Conservation (phyloP, 78 protist genomes). For the Trichosphaerium sp. region DNA sequence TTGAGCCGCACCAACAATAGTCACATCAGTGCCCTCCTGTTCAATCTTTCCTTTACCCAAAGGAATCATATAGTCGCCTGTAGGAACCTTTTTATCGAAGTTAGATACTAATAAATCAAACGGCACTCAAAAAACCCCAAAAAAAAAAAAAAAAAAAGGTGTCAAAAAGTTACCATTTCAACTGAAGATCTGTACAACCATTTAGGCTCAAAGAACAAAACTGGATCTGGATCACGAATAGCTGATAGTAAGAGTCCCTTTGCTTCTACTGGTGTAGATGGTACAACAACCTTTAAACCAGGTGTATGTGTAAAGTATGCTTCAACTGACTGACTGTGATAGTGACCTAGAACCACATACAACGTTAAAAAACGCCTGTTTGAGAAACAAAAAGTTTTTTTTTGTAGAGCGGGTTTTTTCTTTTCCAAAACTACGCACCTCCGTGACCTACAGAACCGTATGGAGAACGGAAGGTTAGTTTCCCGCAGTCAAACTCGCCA, state of each 20-base stretch:
- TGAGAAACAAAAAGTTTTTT: too few relatives aligned
- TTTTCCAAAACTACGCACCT: too few relatives aligned
- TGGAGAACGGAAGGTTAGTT: conserved; percentile 86
- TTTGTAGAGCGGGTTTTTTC: too few relatives aligned
- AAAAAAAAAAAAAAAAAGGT: not conserved
- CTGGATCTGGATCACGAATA: conserved; percentile 77
- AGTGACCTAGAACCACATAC: conserved; percentile 44
- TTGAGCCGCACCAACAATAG: conserved; percentile 80
- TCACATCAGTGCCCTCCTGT: conserved; percentile 58
- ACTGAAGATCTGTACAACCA: conserved; percentile 78
- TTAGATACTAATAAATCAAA: not conserved
- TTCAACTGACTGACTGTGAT: conserved; percentile 92
- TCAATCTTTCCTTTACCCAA: conserved; percentile 75
- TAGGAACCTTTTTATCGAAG: conserved; percentile 50
- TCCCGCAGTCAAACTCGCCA: conserved; percentile 65
- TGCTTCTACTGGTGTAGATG: conserved; percentile 77
- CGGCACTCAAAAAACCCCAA: not conserved
- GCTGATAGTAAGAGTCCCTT: conserved; percentile 86
- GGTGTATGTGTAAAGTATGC: conserved; percentile 87
- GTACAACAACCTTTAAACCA: conserved; percentile 83
- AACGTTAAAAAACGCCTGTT: not conserved
- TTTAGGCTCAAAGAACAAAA: conserved; percentile 93
- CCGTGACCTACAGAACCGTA: conserved; percentile 92
- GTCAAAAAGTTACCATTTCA: conserved; percentile 2
- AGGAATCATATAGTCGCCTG: conserved; percentile 66